Evolutionary conservation across 2,329 filamentous ascomycete genomes (phyloP), one percentile per base, ranked within the genome.

Genomic region (Trichoderma oligosporum): DNA sequence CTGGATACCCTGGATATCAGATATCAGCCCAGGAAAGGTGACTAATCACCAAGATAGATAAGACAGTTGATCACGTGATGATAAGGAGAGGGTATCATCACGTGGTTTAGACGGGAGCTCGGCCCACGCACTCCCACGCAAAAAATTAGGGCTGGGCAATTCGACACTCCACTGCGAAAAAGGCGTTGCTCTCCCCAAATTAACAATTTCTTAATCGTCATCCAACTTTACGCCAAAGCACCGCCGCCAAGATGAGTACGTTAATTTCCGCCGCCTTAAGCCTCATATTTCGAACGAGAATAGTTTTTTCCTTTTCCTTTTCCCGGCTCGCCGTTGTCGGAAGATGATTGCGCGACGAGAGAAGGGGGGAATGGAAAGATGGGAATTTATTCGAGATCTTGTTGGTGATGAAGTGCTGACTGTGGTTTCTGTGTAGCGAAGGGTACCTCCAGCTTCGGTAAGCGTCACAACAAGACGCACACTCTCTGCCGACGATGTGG

Each of bases 401-500:
- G 39, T 20, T 46, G 29, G 9, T 27, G 35, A 33, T 51, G 38
- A n/a, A 16, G 14, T 39, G 18, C 35, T 49, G 45, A 45, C 68
- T 67, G 67, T 68, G 67, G 66, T 69, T 61, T 45, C 56, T 62
- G 64, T 72, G 68, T 66, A 81, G 78, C 78, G 69, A 81, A 81
- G 78, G 79, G 79, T 77, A 81, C 79, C 69, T 79, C 78, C 71
- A 80, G 77, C 71, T 80, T 80, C 71, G 77, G 77, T 74, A 80
- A 80, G 74, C 76, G 91, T 86, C 91, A 95, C 85, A 96, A 93
- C 86, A 96, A 96, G 87, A 91, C 91, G 83, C 92, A 97, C 87
- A 91, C 88, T 78, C 82, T 97, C 79, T 97, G 92, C 89, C 88
- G 92, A 85, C 92, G 92, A 82, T 97, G 91, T 86, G 92, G 91